Evolutionary conservation across 2,329 filamentous ascomycete genomes (phyloP), one percentile per base, ranked within the genome.

Genomic region (Bipolaris oryzae): DNA sequence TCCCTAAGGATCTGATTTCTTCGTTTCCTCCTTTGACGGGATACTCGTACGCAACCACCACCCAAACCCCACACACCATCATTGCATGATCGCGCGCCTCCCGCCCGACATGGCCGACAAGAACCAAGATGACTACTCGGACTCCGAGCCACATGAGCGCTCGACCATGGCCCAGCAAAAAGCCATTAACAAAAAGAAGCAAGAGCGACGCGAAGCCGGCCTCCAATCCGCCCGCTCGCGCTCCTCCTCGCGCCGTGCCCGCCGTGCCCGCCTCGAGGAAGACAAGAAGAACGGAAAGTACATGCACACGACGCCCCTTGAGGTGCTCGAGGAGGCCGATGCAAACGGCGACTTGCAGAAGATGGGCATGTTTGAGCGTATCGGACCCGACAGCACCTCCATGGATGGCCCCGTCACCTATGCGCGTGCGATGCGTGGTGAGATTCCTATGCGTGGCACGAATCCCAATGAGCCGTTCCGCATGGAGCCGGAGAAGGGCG

Each of bases 361-460:
- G 57, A 81, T 82, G 77, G 77, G 80, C 55, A 79, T 80, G 28
- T 84, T 85, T 60, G 82, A 85, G 68, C 80, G 79, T 43, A 84
- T 85, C 61, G 82, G 82, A 7, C 81, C 82, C 10, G 82, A 84
- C 60, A 79, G 77, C 66, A 83, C 83, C 43, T 81, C 78, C 50
- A 85, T 85, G 83, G 79, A 82, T 58, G 83, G 82, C 1, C 82
- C 83, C 5, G 83, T 85, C 31, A 84, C 83, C 16, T 75, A 81
- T 52, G 81, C 83, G 13, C 74, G 82, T 39, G 82, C 82, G 35
- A 77, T 80, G 77, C 72, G 83, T 59, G 82, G 82, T 25, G 82
- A 85, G 69, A 84, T 85, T 53, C 82, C 83, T 3, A 77, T 84
- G 74, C 74, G 82, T 48, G 79, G 80, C 13, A 78, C 79, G 34